Conservation (phyloP, 2,329 filamentous ascomycete species). For the Erysiphe pulchra region DNA sequence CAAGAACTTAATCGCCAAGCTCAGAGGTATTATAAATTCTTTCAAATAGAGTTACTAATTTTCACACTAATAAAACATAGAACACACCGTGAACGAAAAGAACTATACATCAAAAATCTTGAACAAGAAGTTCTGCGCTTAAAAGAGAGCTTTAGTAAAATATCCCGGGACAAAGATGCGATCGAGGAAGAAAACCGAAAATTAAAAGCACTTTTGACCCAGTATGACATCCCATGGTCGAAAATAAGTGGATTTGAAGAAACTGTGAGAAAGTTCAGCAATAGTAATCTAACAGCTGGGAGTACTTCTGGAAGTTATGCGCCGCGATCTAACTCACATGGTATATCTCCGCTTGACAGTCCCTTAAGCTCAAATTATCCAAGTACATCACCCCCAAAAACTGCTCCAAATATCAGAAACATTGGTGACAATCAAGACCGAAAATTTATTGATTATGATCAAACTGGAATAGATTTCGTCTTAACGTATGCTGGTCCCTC, state of each 20-base stretch:
- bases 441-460: constrained; percentile 41
- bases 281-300: constrained; percentile 23
- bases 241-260: constrained; percentile 12
- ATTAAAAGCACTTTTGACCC: constrained; percentile 30
- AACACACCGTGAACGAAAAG: constrained; percentile 89
- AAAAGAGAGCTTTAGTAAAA: constrained; percentile 57
- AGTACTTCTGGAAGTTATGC: constrained; percentile 39
- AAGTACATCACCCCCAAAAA: background rate
- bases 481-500: constrained; percentile 52
- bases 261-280: constrained; percentile 18
- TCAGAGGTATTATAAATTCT: constrained; percentile 40
- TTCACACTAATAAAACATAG: constrained; percentile 20
- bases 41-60: background rate
- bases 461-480: constrained; percentile 72
- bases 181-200: constrained; percentile 57
- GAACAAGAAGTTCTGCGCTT: constrained; percentile 77
- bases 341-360: constrained; percentile 8
- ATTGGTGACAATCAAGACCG: constrained; percentile 10
- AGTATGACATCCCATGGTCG: constrained; percentile 22
- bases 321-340: constrained; percentile 16
- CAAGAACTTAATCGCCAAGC: constrained; percentile 92
- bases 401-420: constrained; percentile 5
- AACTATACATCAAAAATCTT: constrained; percentile 80
- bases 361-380: constrained; percentile 2
- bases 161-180: constrained; percentile 49